These are phyloP conservation scores for Aspergillus eucalypticola DNA, from an alignment of 2,329 filamentous ascomycete species.

Conservation along the genomic window DNA sequence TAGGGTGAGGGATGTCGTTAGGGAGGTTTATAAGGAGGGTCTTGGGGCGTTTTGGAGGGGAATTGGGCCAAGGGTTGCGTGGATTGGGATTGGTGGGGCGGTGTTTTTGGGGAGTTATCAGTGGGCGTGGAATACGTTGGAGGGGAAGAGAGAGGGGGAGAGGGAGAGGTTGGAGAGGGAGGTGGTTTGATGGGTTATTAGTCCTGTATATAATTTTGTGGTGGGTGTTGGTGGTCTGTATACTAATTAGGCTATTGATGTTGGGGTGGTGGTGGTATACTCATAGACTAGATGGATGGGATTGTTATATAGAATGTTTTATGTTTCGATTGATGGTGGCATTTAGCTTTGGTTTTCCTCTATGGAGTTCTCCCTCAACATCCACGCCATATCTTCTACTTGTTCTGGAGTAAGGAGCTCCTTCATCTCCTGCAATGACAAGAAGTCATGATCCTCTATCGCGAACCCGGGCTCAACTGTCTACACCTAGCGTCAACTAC, in stretches of 20 bases:
- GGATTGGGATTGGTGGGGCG: constrained; percentile 92
- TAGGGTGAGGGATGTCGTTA: constrained; percentile 55
- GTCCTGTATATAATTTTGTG: constrained; percentile 14
- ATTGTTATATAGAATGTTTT: too few relatives aligned
- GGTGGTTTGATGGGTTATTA: not conserved
- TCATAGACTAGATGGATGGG: too few relatives aligned
- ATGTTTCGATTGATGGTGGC: too few relatives aligned
- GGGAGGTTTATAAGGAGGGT: constrained; percentile 60
- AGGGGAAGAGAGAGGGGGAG: constrained; percentile 37
- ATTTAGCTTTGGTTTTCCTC: too few relatives aligned
- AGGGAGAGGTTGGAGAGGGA: constrained; percentile 2
- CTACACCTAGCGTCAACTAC: constrained; percentile 22
- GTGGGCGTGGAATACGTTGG: constrained; percentile 76
- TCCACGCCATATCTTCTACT: constrained; percentile 48
- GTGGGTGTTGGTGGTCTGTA: too few relatives aligned
- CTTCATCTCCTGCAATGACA: constrained; percentile 53
- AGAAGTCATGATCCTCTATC: constrained; percentile 67
- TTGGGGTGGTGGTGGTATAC: not conserved
- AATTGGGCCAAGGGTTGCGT: constrained; percentile 78
- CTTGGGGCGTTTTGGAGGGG: constrained; percentile 49
- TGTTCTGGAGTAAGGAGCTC: constrained; percentile 56
- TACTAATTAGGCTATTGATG: constrained; percentile 6
- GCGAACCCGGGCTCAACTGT: constrained; percentile 70
- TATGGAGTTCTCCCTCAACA: constrained; percentile 18
- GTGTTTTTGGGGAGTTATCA: constrained; percentile 95